Conservation (phyloP, 495 filamentous ascomycete species). For the Lophiotrema nucula region DNA sequence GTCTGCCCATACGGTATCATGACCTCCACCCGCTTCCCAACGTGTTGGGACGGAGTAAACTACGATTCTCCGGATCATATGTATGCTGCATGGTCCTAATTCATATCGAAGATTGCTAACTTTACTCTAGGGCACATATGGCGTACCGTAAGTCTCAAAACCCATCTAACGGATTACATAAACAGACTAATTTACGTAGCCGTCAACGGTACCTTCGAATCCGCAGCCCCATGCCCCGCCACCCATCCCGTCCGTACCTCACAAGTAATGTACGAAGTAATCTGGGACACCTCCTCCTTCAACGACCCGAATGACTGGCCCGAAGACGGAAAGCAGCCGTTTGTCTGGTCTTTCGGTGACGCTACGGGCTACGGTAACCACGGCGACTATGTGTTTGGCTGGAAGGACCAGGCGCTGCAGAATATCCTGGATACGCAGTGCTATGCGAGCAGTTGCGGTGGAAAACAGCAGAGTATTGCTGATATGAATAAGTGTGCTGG, state of each 20-base stretch:
- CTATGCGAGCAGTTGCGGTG: neutral
- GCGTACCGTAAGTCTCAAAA: neutral
- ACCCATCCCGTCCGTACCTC: slow-evolving; percentile 18
- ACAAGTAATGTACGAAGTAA: slow-evolving; percentile 18
- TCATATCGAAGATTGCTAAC: no score
- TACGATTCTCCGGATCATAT: slow-evolving; percentile 18
- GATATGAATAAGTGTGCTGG: slow-evolving; percentile 8
- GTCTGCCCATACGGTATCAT: slow-evolving; percentile 47
- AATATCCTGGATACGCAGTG: slow-evolving; percentile 4
- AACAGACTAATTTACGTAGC: neutral
- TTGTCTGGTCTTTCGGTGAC: slow-evolving; percentile 21
- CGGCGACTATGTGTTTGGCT: slow-evolving; percentile 24
- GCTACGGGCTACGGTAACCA: slow-evolving; percentile 11
- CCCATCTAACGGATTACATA: slow-evolving; percentile 24
- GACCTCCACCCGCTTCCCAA: slow-evolving; percentile 17
- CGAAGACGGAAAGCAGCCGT: slow-evolving; percentile 19
- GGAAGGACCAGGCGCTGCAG: slow-evolving; percentile 21
- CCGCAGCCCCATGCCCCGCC: slow-evolving; percentile 11
- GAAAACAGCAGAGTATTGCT: slow-evolving; percentile 2
- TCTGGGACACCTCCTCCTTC: slow-evolving; percentile 20
- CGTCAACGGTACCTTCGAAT: neutral
- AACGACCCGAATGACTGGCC: slow-evolving; percentile 24
- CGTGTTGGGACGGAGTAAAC: slow-evolving; percentile 25
- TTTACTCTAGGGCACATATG: no score
- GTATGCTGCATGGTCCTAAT: neutral